Base-by-base conservation (phyloP, 257 asterid species). In the Salvia hispanica region DNA sequence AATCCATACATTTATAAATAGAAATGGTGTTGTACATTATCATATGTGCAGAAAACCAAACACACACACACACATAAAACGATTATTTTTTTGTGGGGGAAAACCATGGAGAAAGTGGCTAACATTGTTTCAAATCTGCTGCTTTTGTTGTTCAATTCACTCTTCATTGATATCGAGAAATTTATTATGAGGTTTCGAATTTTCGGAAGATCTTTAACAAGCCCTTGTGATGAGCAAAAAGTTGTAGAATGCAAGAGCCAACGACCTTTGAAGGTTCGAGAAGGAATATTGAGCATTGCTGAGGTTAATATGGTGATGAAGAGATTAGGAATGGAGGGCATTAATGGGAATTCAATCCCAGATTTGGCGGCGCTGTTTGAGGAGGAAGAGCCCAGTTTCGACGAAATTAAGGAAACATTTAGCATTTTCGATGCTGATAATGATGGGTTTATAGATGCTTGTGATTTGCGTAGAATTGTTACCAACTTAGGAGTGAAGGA, bases 391-490 rank as follows among this genome's bases (percentile, higher is more conserved):
- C 82, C 86, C 0, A 75, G 80, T 56, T 48, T 73, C 57, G 79
- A 57, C 16, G 86, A 83, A 34, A 76, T 81, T 50, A 73, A 79
- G 81, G 71, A 72, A 58, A 58, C 73, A 18, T 85, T 83, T 65
- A 15, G 62, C 4, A 81, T 83, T 73, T 83, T 79, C 59, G 92
- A 85, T 46, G 76, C 53, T 40, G 78, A 79, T 28, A 70, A 68
- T 33, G 84, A 85, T 72, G 85, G 85, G 21, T 83, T 79, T 16
- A 75, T 83, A 48, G 85, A 85, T 50, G 86, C 76, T 1, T 9
- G 37, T 58, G 92, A 85, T 72, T 57, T 83, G 72, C 77, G 74
- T 48, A 72, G 76, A 46, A 66, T 85, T 58, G 51, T 82, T 2
- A 34, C 74, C 14, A 65, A 36, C 9, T 48, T 82, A 48, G 84